These are phyloP conservation scores for Lepraria neglecta DNA, from an alignment of 495 filamentous ascomycete species.

Conservation along the genomic window DNA sequence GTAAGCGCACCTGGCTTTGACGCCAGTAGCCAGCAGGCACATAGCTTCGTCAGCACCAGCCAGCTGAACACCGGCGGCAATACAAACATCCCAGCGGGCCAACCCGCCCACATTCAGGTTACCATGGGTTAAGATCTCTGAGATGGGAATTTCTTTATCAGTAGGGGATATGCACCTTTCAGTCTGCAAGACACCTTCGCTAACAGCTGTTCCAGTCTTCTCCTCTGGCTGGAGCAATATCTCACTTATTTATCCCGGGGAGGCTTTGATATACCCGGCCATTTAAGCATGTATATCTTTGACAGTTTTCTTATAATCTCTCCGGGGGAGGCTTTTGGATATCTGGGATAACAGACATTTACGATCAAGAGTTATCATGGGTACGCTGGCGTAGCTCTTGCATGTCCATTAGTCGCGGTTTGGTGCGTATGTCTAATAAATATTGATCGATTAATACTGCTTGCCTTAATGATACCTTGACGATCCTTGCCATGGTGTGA, in stretches of 20 bases:
- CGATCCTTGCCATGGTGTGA: background rate
- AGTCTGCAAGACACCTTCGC: background rate
- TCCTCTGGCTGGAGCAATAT: slow-evolving; percentile 9
- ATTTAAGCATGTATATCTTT: slow-evolving; percentile 21
- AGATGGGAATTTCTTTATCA: background rate
- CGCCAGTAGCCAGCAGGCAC: slow-evolving; percentile 11
- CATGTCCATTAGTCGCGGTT: slow-evolving; percentile 20
- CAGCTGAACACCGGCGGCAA: slow-evolving; percentile 16
- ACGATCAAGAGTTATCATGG: slow-evolving; percentile 18
- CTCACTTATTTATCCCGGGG: slow-evolving; percentile 9
- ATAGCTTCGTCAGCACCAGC: slow-evolving; percentile 16
- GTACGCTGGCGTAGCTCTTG: slow-evolving; percentile 23
- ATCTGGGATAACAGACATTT: slow-evolving; percentile 12
- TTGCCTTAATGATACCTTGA: background rate
- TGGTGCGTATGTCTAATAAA: slow-evolving; percentile 24
- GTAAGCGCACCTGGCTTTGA: slow-evolving; percentile 14
- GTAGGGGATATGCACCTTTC: background rate
- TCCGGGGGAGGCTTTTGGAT: slow-evolving; percentile 20
- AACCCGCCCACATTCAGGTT: slow-evolving; percentile 16
- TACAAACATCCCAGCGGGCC: slow-evolving; percentile 9
- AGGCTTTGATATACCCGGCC: slow-evolving; percentile 20
- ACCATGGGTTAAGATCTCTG: slow-evolving; percentile 10
- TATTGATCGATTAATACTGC: slow-evolving; percentile 10
- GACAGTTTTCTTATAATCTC: slow-evolving; percentile 11
- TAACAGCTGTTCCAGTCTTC: slow-evolving; percentile 1